Evolutionary conservation across 2,329 filamentous ascomycete genomes (phyloP), one percentile per base, ranked within the genome.

Genomic region (Pseudogymnoascus sp.): DNA sequence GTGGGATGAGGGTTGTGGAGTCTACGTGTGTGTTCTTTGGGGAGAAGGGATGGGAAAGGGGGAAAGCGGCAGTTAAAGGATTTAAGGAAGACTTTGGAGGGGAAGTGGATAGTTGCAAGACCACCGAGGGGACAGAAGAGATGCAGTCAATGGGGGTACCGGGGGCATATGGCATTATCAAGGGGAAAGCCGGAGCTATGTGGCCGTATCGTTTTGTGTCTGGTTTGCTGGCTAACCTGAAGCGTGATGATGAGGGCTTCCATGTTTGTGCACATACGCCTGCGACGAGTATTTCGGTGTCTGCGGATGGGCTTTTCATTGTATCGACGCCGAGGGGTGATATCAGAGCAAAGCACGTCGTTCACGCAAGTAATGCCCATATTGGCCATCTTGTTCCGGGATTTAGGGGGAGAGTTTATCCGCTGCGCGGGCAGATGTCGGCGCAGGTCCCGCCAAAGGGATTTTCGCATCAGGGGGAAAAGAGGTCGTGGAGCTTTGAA

Each of bases 321-420:
- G 68, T 86, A 4, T 66, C 74, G 3, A 85, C 83, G 1, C 62
- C 67, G 0, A 73, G 78, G 5, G 82, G 82, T 1, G 66, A 43
- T 0, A 74, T 86, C 36, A 70, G 68, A 3, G 75, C 82, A 6
- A 73, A 74, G 0, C 79, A 86, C 61, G 74, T 88, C 1, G 75
- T 87, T 2, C 82, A 87, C 66, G 81, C 82, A 6, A 87, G 83
- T 1, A 86, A 87, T 65, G 82, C 75, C 4, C 81, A 81, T 66
- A 76, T 80, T 0, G 71, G 78, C 0, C 78, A 83, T 60, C 77
- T 86, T 0, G 68, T 86, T 2, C 82, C 83, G 0, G 77, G 75
- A 0, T 72, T 85, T 1, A 73, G 76, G 2, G 76, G 77, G 7
- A 77, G 76, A 43, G 69, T 83, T n/a, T 76, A 78, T 0, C 76